These are phyloP conservation scores for Penicillium bovifimosum DNA, from an alignment of 495 filamentous ascomycete genomes.

Conservation along the genomic window DNA sequence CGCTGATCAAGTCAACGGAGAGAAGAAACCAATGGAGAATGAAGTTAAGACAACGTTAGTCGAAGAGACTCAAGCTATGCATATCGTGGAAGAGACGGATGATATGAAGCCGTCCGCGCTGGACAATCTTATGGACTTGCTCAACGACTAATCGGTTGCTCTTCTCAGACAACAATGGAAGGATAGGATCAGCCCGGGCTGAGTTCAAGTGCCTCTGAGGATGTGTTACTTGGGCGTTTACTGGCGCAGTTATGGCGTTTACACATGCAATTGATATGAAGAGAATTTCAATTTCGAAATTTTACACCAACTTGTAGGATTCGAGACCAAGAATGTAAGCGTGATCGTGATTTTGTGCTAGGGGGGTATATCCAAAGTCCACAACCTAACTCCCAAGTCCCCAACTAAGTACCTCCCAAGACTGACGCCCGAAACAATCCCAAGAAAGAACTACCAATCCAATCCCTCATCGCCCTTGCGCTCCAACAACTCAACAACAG, in stretches of 20 bases:
- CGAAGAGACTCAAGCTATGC: not conserved
- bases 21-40: not conserved
- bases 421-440: too few relatives aligned
- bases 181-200: too few relatives aligned
- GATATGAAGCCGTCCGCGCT: constrained; percentile 26
- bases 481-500: constrained; percentile 52
- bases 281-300: not conserved
- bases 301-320: not conserved
- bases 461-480: constrained; percentile 35
- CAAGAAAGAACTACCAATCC: constrained; percentile 43
- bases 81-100: constrained; percentile 27
- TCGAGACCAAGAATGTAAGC: not conserved
- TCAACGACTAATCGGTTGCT: not conserved
- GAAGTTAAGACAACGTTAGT: not conserved
- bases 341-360: not conserved
- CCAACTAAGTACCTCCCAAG: too few relatives aligned
- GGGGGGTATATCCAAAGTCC: constrained; percentile 1
- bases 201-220: too few relatives aligned
- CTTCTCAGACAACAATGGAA: too few relatives aligned
- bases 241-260: too few relatives aligned
- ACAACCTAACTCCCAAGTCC: constrained; percentile 5
- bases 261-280: not conserved
- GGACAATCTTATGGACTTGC: constrained; percentile 10
- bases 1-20: not conserved
- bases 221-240: not conserved